Evolutionary conservation across 805 yeast genomes (phyloP).

Genomic region (Metschnikowia baotianmanensis): DNA sequence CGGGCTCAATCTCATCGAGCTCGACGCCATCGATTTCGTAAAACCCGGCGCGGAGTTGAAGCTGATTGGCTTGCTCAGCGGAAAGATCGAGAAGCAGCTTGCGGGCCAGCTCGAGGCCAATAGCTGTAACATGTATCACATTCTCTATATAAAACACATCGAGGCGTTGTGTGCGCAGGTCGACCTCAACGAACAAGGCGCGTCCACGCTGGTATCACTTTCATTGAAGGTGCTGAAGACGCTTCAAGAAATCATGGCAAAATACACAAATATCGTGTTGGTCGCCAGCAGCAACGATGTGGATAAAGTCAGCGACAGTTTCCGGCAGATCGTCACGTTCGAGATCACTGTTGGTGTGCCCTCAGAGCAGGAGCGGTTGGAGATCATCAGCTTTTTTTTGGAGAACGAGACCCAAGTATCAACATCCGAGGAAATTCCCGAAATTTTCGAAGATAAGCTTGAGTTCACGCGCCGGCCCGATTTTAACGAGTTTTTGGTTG

Average conservation of each 20-base stretch:
- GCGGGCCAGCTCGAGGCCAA: constrained; percentile 36
- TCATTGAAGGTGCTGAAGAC: constrained; percentile 55
- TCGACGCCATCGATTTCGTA: constrained; percentile 67
- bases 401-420: constrained; percentile 19
- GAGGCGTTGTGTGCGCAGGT: constrained; percentile 69
- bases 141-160: constrained; percentile 66
- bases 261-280: constrained; percentile 43
- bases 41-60: constrained; percentile 73
- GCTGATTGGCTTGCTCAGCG: constrained; percentile 73
- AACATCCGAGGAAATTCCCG: constrained; percentile 16
- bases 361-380: constrained; percentile 65
- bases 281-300: constrained; percentile 70
- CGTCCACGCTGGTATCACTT: constrained; percentile 40
- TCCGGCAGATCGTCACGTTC: constrained; percentile 70
- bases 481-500: constrained; percentile 20
- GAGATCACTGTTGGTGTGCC: constrained; percentile 79
- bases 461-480: constrained; percentile 20
- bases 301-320: constrained; percentile 62
- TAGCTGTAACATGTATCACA: constrained; percentile 29
- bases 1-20: constrained; percentile 64
- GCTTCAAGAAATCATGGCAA: constrained; percentile 51
- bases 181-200: constrained; percentile 54
- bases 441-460: constrained; percentile 19
- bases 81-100: constrained; percentile 60
- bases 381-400: constrained; percentile 55